Evolutionary conservation across 2,329 filamentous ascomycete genomes (phyloP).

Genomic region (Diaporthe longicolla): DNA sequence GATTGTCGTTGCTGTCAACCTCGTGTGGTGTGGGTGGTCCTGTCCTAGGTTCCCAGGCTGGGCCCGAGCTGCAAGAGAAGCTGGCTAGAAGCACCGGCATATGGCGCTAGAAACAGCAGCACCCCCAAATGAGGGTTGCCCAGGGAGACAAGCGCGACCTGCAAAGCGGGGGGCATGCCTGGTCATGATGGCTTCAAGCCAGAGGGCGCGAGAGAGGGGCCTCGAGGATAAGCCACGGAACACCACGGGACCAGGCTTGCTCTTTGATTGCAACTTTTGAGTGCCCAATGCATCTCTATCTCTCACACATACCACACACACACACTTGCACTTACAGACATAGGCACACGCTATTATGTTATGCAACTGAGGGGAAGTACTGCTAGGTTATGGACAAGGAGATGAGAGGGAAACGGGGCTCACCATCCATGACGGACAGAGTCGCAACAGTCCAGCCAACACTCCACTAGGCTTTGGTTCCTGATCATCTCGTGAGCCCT

Average conservation of each 20-base stretch:
- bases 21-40: background rate
- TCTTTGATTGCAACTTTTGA: background rate
- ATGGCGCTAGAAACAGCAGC: conserved; percentile 29
- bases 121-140: background rate
- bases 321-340: background rate
- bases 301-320: background rate
- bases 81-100: conserved; percentile 30
- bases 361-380: background rate
- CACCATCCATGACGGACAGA: conserved; percentile 24
- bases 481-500: conserved; percentile 22
- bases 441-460: background rate
- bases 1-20: background rate
- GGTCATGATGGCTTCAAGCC: conserved; percentile 32
- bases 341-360: background rate
- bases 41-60: background rate
- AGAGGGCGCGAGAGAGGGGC: background rate
- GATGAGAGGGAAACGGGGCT: background rate
- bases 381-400: background rate
- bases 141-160: background rate
- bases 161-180: conserved; percentile 4
- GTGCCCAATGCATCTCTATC: conserved; percentile 8
- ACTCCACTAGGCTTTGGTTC: conserved; percentile 2
- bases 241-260: background rate
- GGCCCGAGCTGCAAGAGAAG: conserved; percentile 33
- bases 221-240: background rate